A percentile compares a stretch with the other conserved stretches of the same genome.
phyloP scores from a whole-genome alignment of 2,329 filamentous ascomycete genomes.

The Diplodia corticola region DNA sequence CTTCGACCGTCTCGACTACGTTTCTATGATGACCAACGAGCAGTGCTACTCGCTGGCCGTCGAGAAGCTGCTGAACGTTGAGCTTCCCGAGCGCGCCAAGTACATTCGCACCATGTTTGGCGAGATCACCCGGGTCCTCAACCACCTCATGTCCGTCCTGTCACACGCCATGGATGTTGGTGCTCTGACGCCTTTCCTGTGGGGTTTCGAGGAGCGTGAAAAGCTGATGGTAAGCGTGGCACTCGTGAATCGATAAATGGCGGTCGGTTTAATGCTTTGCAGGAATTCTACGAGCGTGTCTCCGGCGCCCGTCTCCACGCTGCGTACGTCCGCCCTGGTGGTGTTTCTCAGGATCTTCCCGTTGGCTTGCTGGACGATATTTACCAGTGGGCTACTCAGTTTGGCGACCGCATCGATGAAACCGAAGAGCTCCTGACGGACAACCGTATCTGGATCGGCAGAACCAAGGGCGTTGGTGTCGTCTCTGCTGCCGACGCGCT shows the following conservation, averaged over 20 bases:
- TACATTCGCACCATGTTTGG: conserved; percentile 95
- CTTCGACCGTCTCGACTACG: conserved; percentile 98
- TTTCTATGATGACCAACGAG: conserved; percentile 99
- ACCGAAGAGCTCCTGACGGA: conserved; percentile 98
- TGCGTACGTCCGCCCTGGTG: conserved; percentile 93
- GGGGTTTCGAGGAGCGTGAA: conserved; percentile 99
- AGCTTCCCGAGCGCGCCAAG: conserved; percentile 93
- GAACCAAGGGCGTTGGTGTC: conserved; percentile 88
- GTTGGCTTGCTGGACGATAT: conserved; percentile 95
- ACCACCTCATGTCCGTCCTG: conserved; percentile 96
- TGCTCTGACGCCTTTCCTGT: conserved; percentile 95
- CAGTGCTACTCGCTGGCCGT: conserved; percentile 95
- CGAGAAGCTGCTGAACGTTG: conserved; percentile 96
- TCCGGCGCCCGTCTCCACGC: conserved; percentile 96
- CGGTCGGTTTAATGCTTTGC: conserved; percentile 15
- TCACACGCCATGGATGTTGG: conserved; percentile 99
- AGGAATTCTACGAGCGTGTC: conserved; percentile 99
- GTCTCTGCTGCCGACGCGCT: conserved; percentile 91
- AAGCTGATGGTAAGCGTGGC: conserved; percentile 86
- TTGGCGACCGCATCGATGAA: conserved; percentile 96
- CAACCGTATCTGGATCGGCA: conserved; percentile 98
- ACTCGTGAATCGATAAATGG: not conserved
- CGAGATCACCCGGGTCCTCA: conserved; percentile 89
- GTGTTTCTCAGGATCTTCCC: conserved; percentile 93
- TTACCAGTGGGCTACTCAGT: conserved; percentile 99